Percentiles rank a stretch among this genome's conserved stretches.
These are phyloP conservation scores for Pterulicium gracile DNA, from an alignment of 1,284 basidiomycete species.

Conservation along the genomic window DNA sequence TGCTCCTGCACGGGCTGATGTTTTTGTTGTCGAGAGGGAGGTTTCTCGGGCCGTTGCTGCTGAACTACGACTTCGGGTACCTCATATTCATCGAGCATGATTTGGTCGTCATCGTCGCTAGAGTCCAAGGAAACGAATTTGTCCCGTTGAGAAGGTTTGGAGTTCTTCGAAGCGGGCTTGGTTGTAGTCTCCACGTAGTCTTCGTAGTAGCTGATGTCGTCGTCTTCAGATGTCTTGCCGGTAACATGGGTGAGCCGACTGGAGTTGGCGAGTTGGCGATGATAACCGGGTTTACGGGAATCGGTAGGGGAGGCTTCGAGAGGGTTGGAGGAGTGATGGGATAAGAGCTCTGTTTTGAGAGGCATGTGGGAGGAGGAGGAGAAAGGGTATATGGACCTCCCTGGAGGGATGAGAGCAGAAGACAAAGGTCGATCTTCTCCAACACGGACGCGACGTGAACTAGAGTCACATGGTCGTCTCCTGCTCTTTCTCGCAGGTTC, in stretches of 20 bases:
- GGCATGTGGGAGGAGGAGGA: background rate
- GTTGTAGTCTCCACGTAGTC: background rate
- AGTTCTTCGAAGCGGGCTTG: background rate
- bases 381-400: background rate
- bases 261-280: slow-evolving; percentile 25
- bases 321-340: slow-evolving; percentile 72
- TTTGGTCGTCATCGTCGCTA: background rate
- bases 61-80: background rate
- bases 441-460: background rate
- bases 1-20: slow-evolving; percentile 13
- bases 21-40: slow-evolving; percentile 20
- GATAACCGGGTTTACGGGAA: slow-evolving; percentile 36
- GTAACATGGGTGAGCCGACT: slow-evolving; percentile 14
- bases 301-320: slow-evolving; percentile 63
- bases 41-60: slow-evolving; percentile 17
- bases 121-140: background rate
- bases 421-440: too few relatives aligned
- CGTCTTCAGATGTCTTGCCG: slow-evolving; percentile 34
- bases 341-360: slow-evolving; percentile 30
- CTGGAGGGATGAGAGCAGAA: slow-evolving; percentile 17
- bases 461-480: background rate
- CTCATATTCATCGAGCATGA: background rate
- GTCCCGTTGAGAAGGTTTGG: background rate
- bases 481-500: background rate
- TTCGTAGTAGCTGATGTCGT: slow-evolving; percentile 29